Conservation (phyloP, 1,284 basidiomycete genomes). For the Ceraceosorus guamensis region DNA sequence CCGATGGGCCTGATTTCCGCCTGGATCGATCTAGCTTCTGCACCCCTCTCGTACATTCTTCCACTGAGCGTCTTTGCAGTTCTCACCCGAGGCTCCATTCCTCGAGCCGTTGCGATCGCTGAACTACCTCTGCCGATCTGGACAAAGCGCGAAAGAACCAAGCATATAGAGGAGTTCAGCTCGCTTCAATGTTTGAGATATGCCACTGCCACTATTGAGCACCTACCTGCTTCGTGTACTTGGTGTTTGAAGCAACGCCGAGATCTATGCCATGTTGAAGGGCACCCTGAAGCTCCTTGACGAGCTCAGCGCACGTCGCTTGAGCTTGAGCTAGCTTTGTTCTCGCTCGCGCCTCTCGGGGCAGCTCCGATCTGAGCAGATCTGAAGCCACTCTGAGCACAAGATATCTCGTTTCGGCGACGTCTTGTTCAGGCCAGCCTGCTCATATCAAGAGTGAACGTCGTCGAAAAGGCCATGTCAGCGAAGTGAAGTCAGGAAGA, state of each 20-base stretch:
- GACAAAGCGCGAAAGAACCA: neutral
- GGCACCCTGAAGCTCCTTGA: neutral
- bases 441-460: neutral
- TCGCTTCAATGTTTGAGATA: too few relatives aligned
- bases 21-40: neutral
- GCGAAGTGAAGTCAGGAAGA: neutral
- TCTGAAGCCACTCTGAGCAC: neutral
- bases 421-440: neutral
- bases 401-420: neutral
- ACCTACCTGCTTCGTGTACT: neutral
- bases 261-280: neutral
- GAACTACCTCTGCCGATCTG: neutral
- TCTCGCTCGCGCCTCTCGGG: neutral
- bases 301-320: neutral
- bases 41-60: neutral
- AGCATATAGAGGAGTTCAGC: neutral
- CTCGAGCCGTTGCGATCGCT: neutral
- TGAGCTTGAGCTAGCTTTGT: neutral
- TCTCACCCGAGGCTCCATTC: neutral
- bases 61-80: neutral
- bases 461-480: neutral
- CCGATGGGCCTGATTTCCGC: neutral
- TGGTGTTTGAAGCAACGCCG: neutral
- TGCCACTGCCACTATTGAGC: neutral
- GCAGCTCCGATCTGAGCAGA: neutral